These are phyloP conservation scores for Cladorrhinum samala DNA, from an alignment of 495 filamentous ascomycete species.

Conservation along the genomic window DNA sequence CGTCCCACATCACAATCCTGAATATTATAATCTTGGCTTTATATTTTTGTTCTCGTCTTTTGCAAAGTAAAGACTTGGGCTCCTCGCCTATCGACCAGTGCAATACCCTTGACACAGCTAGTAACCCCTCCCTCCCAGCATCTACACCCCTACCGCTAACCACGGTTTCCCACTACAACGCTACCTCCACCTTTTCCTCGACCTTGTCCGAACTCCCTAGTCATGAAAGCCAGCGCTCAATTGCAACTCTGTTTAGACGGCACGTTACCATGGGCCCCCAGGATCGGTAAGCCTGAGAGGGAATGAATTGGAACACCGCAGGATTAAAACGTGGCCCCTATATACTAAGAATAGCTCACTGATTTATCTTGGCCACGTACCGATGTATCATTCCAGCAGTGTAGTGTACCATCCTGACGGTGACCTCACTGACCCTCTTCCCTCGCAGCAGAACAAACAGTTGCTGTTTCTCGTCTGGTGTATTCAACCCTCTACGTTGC, in stretches of 20 bases:
- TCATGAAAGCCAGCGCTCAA: constrained; percentile 29
- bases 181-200: not conserved
- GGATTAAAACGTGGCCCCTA: constrained; percentile 33
- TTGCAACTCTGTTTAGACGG: constrained; percentile 34
- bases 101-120: not conserved
- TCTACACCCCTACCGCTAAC: constrained; percentile 11
- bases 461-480: constrained; percentile 1
- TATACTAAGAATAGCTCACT: constrained; percentile 36
- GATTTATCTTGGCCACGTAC: constrained; percentile 22
- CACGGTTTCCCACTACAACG: constrained; percentile 10
- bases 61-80: not conserved
- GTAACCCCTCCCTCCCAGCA: constrained; percentile 7
- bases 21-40: not conserved
- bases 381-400: constrained; percentile 14
- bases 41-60: not conserved
- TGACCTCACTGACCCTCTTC: constrained; percentile 18
- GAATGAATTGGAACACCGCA: constrained; percentile 36
- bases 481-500: constrained; percentile 11
- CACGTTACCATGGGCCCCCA: constrained; percentile 34
- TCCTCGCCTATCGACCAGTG: constrained; percentile 11
- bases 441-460: too few species aligned
- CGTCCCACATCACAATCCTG: not conserved
- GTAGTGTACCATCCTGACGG: constrained; percentile 15
- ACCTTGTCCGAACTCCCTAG: constrained; percentile 7
- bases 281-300: constrained; percentile 34